Conservation (phyloP, 2,329 filamentous ascomycete species). For the Phaeosphaeria sp. region DNA sequence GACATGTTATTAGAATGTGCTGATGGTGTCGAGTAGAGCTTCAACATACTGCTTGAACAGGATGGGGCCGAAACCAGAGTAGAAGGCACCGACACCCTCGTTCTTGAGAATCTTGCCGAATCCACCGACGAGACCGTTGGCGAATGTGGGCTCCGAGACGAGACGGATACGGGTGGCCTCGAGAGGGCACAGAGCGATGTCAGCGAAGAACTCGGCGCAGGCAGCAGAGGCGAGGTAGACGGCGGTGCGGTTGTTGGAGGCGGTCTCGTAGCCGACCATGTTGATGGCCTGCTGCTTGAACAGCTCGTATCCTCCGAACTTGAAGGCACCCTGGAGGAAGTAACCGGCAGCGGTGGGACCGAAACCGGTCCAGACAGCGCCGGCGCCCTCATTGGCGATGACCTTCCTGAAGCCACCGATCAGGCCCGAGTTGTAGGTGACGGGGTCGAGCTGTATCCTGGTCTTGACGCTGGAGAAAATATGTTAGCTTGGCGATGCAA, state of each 20-base stretch:
- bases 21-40: background rate
- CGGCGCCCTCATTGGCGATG: conserved; percentile 77
- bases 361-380: conserved; percentile 83
- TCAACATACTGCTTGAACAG: conserved; percentile 52
- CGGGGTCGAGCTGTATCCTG: conserved; percentile 89
- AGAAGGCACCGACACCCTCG: conserved; percentile 86
- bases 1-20: conserved; percentile 27
- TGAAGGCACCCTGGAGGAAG: conserved; percentile 92
- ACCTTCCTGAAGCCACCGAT: conserved; percentile 88
- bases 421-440: conserved; percentile 86
- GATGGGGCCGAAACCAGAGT: conserved; percentile 79
- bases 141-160: conserved; percentile 86
- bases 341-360: conserved; percentile 88
- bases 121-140: conserved; percentile 77
- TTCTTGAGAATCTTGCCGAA: conserved; percentile 83
- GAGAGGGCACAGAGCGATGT: conserved; percentile 86
- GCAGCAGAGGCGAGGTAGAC: conserved; percentile 77
- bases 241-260: conserved; percentile 78
- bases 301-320: conserved; percentile 94
- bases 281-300: conserved; percentile 94
- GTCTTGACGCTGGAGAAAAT: conserved; percentile 78
- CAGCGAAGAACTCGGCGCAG: conserved; percentile 70
- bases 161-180: conserved; percentile 94
- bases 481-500: conserved; percentile 31
- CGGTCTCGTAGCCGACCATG: conserved; percentile 70